Percentiles rank a stretch among this genome's conserved stretches.
These are phyloP conservation scores for Pythium folliculosum DNA, from an alignment of 352 stramenopile genomes.

Conservation along the genomic window DNA sequence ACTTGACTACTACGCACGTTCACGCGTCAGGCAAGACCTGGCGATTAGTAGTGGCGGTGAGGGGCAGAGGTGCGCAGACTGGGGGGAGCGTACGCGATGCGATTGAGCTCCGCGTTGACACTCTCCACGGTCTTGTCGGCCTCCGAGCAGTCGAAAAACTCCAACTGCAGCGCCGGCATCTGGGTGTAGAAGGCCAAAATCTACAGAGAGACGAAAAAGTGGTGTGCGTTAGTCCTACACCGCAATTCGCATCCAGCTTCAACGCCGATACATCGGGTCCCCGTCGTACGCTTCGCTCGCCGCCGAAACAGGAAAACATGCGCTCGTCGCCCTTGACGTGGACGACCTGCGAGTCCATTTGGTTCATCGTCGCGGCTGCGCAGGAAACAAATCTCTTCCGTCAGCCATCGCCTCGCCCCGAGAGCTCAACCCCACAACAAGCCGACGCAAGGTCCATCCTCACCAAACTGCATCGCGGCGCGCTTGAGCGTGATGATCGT, in stretches of 20 bases:
- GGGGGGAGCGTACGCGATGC: conserved; percentile 53
- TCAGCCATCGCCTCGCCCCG: neutral
- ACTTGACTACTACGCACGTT: conserved; percentile 22
- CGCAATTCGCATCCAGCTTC: too few species aligned
- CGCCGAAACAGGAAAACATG: conserved; percentile 87
- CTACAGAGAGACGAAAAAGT: conserved; percentile 27
- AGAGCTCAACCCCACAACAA: neutral
- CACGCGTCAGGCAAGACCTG: neutral
- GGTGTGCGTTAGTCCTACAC: neutral
- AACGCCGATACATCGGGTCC: neutral
- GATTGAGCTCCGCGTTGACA: conserved; percentile 73
- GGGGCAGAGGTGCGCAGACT: conserved; percentile 9
- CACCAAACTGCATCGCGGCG: conserved; percentile 80
- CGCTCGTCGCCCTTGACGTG: conserved; percentile 81
- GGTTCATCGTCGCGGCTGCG: conserved; percentile 79
- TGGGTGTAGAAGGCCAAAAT: conserved; percentile 88
- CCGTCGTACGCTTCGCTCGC: conserved; percentile 58
- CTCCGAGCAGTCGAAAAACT: conserved; percentile 80
- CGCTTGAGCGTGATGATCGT: conserved; percentile 83
- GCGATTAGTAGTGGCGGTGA: conserved; percentile 32
- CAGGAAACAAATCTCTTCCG: neutral
- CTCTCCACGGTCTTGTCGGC: conserved; percentile 75
- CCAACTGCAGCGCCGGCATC: conserved; percentile 72
- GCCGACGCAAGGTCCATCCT: neutral
- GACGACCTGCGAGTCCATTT: conserved; percentile 81